These are phyloP conservation scores for Discostella stelligeroides DNA, from an alignment of 108 stramenopile species.

Conservation along the genomic window DNA sequence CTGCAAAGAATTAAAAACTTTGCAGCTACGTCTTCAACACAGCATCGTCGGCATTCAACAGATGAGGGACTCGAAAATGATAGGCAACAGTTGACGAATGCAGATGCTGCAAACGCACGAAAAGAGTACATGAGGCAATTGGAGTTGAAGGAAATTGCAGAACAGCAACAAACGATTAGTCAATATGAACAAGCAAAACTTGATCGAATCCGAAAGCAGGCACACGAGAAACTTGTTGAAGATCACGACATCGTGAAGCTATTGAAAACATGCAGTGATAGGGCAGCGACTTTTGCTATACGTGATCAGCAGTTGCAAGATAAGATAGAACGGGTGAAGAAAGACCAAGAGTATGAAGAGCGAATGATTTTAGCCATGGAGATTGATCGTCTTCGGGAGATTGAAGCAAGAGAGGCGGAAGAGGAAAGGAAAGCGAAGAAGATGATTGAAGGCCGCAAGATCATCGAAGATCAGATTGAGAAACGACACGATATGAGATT, in stretches of 20 bases:
- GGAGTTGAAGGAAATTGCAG: constrained; percentile 60
- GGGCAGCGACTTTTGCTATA: constrained; percentile 79
- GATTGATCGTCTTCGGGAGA: constrained; percentile 66
- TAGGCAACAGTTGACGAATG: constrained; percentile 5
- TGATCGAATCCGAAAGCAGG: constrained; percentile 67
- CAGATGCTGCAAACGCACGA: constrained; percentile 43
- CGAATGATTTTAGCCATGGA: constrained; percentile 78
- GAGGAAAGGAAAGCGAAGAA: constrained; percentile 58
- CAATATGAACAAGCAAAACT: constrained; percentile 53
- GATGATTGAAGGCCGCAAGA: constrained; percentile 69
- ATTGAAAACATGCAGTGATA: constrained; percentile 62
- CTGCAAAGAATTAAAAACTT: constrained; percentile 44
- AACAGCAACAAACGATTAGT: constrained; percentile 47
- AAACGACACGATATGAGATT: constrained; percentile 55
- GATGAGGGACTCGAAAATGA: neutral
- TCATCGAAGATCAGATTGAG: constrained; percentile 78
- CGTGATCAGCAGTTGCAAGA: constrained; percentile 83
- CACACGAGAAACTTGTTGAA: constrained; percentile 70
- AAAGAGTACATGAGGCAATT: constrained; percentile 69
- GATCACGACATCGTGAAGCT: constrained; percentile 73
- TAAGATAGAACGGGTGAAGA: constrained; percentile 52
- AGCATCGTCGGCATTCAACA: neutral
- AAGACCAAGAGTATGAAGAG: constrained; percentile 68
- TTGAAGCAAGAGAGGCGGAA: constrained; percentile 65
- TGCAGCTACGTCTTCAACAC: constrained; percentile 10